Evolutionary conservation across 2,329 filamentous ascomycete species (phyloP), one percentile per base, ranked within the genome.

Genomic region (Lizonia empirigonia): DNA sequence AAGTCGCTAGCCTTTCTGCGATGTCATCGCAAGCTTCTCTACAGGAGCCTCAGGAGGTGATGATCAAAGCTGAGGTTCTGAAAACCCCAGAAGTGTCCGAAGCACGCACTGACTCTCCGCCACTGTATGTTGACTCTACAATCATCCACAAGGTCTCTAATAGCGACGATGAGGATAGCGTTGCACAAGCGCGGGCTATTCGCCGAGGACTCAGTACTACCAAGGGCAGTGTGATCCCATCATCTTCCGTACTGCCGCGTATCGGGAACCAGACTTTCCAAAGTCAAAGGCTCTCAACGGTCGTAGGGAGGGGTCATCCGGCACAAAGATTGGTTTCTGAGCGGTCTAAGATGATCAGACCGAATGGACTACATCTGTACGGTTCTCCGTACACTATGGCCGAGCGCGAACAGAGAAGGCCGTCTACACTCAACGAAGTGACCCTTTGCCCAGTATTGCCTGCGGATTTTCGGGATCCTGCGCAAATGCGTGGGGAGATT

Each of bases 141-240:
- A 7, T 8, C 16, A 18, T 33, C 16, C n/a, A 33, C 24, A 37
- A 45, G 7, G 24, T 33, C 12, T 51, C 48, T 13, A 41, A 45
- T 29, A 45, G 48, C n/a, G 48, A 41, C 13, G 41, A 51, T 7
- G 48, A 46, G 12, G 41, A 37, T 5, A 16, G 12, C n/a, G 16
- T 10, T 7, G 35, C 7, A 2, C 22, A 24, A 23, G 29, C 13
- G 5, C 4, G 26, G 1, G 7, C n/a, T 4, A 1, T 20, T 10
- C 5, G 10, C 15, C n/a, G n/a, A 2, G 9, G 8, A 4, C 15
- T 8, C 15, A 33, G n/a, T 7, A 33, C 5, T 6, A 10, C 8
- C 30, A 33, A 18, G 13, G 29, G 29, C 13, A 5, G 29, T 7
- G 4, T 8, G 5, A 32, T 1, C 3, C 13, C 13, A 3, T 19